These are phyloP conservation scores for Comarum palustre DNA, from an alignment of 306 rosid genomes.

Conservation along the genomic window DNA sequence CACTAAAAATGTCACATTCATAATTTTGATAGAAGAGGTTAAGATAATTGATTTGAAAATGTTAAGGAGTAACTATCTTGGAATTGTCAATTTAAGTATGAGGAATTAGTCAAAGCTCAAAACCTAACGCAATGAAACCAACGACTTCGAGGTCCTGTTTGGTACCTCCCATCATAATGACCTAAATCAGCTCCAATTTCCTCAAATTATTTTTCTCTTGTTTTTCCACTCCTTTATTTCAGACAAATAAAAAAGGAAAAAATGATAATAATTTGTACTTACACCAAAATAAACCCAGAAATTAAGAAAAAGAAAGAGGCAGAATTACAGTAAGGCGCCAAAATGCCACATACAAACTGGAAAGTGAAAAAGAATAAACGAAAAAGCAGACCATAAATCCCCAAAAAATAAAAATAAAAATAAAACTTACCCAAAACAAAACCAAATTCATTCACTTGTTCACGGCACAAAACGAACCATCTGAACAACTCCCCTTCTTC, in stretches of 20 bases:
- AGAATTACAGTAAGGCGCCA: not conserved
- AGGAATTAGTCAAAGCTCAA: not conserved
- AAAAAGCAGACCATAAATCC: not conserved
- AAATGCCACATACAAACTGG: not conserved
- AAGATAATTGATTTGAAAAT: not conserved
- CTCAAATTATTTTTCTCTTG: not conserved
- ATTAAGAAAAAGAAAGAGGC: not conserved
- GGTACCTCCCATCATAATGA: not conserved
- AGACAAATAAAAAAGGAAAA: not conserved
- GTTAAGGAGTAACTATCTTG: not conserved
- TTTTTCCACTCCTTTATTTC: not conserved
- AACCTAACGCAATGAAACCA: not conserved
- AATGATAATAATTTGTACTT: not conserved
- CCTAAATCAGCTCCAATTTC: not conserved
- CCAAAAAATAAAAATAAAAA: no score
- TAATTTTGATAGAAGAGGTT: not conserved
- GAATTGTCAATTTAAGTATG: not conserved
- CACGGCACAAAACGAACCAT: constrained; percentile 6
- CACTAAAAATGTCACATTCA: not conserved
- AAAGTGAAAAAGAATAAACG: not conserved
- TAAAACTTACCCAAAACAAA: not conserved
- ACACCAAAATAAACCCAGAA: not conserved
- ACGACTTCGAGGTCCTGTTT: not conserved
- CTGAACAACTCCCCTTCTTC: not conserved
- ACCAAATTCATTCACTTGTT: not conserved